Conservation (phyloP, 108 stramenopile genomes). For the Cyclotella choctawhatcheeana region DNA sequence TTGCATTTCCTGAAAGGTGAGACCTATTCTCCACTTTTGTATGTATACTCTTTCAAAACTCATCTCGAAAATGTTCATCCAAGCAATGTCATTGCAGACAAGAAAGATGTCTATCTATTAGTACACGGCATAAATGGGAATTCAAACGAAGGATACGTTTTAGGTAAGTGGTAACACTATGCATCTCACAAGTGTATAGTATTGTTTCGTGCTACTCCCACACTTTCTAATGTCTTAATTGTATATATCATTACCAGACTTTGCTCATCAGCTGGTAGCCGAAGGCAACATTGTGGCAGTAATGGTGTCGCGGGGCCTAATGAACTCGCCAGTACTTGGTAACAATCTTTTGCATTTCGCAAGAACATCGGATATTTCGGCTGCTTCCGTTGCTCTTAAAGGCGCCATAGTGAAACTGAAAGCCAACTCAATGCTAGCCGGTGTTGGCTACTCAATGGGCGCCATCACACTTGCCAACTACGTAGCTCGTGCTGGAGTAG, state of each 20-base stretch:
- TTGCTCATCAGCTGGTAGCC: constrained; percentile 55
- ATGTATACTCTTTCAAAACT: too few relatives aligned
- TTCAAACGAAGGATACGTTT: constrained; percentile 80
- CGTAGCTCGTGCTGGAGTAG: constrained; percentile 66
- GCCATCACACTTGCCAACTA: constrained; percentile 87
- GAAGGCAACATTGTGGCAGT: constrained; percentile 70
- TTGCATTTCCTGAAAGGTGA: constrained; percentile 64
- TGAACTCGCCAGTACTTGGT: constrained; percentile 75
- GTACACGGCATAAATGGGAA: constrained; percentile 93
- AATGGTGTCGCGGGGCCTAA: constrained; percentile 85
- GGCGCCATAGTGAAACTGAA: constrained; percentile 33
- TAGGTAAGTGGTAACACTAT: too few relatives aligned
- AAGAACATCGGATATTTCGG: constrained; percentile 71
- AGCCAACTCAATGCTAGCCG: constrained; percentile 41
- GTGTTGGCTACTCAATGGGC: constrained; percentile 83
- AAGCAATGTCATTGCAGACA: constrained; percentile 34
- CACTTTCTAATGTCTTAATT: too few relatives aligned
- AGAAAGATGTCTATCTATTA: constrained; percentile 78
- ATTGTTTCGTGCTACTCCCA: too few relatives aligned
- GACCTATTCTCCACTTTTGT: too few relatives aligned
- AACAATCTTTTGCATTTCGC: constrained; percentile 85
- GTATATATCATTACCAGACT: too few relatives aligned
- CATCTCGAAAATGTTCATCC: background rate
- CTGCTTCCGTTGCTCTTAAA: constrained; percentile 68
- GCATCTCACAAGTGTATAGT: too few relatives aligned